Base-by-base conservation (phyloP, 148 eudicot species). In the Chenopodium berlandieri region DNA sequence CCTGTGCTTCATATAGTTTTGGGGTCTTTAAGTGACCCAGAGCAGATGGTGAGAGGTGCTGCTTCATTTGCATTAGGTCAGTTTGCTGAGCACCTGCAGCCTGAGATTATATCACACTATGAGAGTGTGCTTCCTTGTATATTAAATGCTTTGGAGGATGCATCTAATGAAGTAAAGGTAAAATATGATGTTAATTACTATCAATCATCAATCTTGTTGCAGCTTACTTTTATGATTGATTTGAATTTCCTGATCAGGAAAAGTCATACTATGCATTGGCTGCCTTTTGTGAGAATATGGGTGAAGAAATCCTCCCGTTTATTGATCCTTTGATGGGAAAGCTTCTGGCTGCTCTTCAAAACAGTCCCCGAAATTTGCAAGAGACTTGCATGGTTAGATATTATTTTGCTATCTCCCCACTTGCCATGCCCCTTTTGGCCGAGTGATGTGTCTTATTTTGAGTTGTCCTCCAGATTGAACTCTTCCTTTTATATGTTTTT, bases 211-310 rank as follows among this genome's bases (percentile, higher is more conserved):
- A 46, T 71, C 71, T 40, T 40, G 20, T 79, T 64, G 5, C n/a
- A 47, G 44, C 10, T 73, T 72, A 14, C 75, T 80, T 79, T 3
- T 34, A 25, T 81, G 82, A 77, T 65, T 32, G 62, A 14, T 65
- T 52, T 32, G 75, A 47, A 71, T 54, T 79, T 58, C 64, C 40
- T 85, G 76, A 81, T 67, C 90, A 95, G 99, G 99, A 95, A 75
- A 95, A 95, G 91, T 92, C 99, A 58, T 95, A 92, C 86, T 95
- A 95, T 85, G 99, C 97, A 63, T 83, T 95, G 91, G 97, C 99
- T 75, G 97, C 97, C 84, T 93, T 93, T 79, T 93, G 97, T 86
- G 99, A 95, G 90, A 89, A 95, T 84, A 93, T 95, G 97, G 97
- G 92, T 30, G 94, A 90, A 47, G 99, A 93, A 83, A 93, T 95